Evolutionary conservation across 2,329 filamentous ascomycete species (phyloP).

Genomic region (Aspergillus sp.): DNA sequence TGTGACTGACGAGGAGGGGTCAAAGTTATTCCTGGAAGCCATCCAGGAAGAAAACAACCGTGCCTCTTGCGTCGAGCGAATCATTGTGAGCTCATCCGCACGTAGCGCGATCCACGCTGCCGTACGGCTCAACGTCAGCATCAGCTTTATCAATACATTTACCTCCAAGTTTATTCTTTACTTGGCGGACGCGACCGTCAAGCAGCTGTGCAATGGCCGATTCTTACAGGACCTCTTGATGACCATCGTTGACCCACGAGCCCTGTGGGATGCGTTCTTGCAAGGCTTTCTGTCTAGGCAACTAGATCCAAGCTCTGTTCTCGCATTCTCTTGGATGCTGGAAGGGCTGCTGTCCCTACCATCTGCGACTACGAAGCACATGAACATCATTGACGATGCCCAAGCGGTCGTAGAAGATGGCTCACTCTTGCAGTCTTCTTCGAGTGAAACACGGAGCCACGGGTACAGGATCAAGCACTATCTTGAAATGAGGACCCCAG

Average conservation of each 20-base stretch:
- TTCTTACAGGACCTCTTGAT: slow-evolving; percentile 50
- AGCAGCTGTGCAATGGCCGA: slow-evolving; percentile 51
- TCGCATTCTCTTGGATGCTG: slow-evolving; percentile 51
- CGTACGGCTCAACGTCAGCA: slow-evolving; percentile 45
- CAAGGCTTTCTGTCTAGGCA: slow-evolving; percentile 25
- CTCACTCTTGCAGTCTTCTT: slow-evolving; percentile 27
- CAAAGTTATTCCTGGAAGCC: slow-evolving; percentile 51
- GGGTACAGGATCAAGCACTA: slow-evolving; percentile 46
- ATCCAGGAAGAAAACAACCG: slow-evolving; percentile 44
- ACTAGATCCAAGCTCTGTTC: slow-evolving; percentile 34
- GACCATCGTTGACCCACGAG: slow-evolving; percentile 52
- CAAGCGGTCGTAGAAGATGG: slow-evolving; percentile 24
- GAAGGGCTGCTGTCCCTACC: slow-evolving; percentile 48
- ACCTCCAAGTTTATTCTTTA: slow-evolving; percentile 40
- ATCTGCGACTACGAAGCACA: slow-evolving; percentile 17
- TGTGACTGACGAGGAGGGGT: slow-evolving; percentile 40
- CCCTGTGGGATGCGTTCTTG: slow-evolving; percentile 55
- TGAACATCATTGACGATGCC: slow-evolving; percentile 28
- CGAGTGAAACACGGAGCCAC: slow-evolving; percentile 30
- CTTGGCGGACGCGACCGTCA: slow-evolving; percentile 46
- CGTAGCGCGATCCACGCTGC: too few species aligned
- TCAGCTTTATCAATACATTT: slow-evolving; percentile 45
- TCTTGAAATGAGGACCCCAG: slow-evolving; percentile 28
- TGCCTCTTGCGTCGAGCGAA: slow-evolving; percentile 31
- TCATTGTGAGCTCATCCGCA: slow-evolving; percentile 33